A percentile compares a stretch with the other conserved stretches of the same genome.
These are phyloP conservation scores for Isoetes taiwanensis DNA, from an alignment of 75 land plant species.

Conservation along the genomic window DNA sequence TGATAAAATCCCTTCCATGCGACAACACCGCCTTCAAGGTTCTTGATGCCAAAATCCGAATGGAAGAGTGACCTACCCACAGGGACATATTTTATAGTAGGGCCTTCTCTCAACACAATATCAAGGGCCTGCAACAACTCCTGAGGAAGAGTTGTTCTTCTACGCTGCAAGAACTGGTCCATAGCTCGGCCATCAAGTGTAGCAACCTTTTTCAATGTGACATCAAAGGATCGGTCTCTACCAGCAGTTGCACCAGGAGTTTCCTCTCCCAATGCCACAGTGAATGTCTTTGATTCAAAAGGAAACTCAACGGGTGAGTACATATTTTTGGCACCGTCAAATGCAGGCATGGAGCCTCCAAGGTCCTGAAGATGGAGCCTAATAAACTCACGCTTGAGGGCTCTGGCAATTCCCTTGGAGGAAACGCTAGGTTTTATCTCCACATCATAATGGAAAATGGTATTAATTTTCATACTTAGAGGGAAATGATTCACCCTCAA, in stretches of 20 bases:
- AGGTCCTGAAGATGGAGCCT: no score
- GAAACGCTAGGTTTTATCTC: no score
- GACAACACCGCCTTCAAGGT: slow-evolving; percentile 64
- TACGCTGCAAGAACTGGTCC: slow-evolving; percentile 35
- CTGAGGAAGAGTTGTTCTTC: slow-evolving; percentile 42
- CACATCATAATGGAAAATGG: no score
- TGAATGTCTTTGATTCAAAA: no score
- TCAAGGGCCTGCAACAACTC: slow-evolving; percentile 80
- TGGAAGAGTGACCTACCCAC: slow-evolving; percentile 59
- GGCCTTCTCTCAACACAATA: slow-evolving; percentile 52
- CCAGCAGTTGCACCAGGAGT: no score
- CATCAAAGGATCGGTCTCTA: slow-evolving; percentile 33
- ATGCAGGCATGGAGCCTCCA: no score
- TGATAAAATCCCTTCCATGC: slow-evolving; percentile 79
- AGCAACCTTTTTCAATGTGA: slow-evolving; percentile 43
- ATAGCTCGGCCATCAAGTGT: slow-evolving; percentile 42
- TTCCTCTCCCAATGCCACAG: no score
- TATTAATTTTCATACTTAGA: no score
- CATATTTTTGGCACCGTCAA: no score
- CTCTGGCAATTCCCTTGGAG: slow-evolving; percentile 49
- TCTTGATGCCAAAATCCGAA: slow-evolving; percentile 34
- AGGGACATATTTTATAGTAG: slow-evolving; percentile 33
- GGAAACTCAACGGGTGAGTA: no score
- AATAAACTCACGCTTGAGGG: slow-evolving; percentile 51
- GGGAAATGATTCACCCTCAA: no score